These are phyloP conservation scores for Barbarea vulgaris DNA, from an alignment of 345 rosid species.

Conservation along the genomic window DNA sequence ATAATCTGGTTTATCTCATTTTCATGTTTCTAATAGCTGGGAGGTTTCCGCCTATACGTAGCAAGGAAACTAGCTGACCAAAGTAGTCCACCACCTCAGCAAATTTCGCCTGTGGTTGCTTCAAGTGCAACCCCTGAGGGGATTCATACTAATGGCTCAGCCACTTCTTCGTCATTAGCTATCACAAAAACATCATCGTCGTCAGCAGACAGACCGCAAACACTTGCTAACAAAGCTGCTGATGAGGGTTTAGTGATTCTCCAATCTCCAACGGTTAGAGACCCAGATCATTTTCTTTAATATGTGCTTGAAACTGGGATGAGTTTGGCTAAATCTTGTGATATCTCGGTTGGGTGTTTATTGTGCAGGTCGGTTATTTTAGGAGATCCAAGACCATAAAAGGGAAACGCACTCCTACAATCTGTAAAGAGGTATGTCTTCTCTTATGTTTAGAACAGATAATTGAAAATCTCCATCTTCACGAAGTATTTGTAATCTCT, in stretches of 20 bases:
- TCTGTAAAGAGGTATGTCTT: slow-evolving; percentile 72
- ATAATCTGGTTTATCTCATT: not conserved
- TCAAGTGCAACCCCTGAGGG: slow-evolving; percentile 28
- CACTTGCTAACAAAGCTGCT: slow-evolving; percentile 62
- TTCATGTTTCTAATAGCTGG: slow-evolving; percentile 50
- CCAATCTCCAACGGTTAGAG: slow-evolving; percentile 77
- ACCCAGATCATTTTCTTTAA: not conserved
- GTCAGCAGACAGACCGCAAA: slow-evolving; percentile 42
- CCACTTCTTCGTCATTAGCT: slow-evolving; percentile 62
- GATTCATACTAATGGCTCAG: slow-evolving; percentile 52
- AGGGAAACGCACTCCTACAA: slow-evolving; percentile 67
- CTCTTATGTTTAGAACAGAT: not conserved
- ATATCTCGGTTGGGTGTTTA: not conserved
- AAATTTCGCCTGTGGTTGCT: slow-evolving; percentile 40
- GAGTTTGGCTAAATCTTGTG: not conserved
- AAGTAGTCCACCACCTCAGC: slow-evolving; percentile 45
- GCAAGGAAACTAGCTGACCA: slow-evolving; percentile 52
- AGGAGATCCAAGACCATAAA: slow-evolving; percentile 76
- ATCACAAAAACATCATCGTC: slow-evolving; percentile 52
- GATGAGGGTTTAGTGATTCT: slow-evolving; percentile 77
- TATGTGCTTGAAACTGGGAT: not conserved
- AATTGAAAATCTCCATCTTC: not conserved
- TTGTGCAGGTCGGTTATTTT: slow-evolving; percentile 71
- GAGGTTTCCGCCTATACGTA: slow-evolving; percentile 70
- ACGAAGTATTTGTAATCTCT: not conserved